phyloP scores from a whole-genome alignment of 495 filamentous ascomycete species.

The Alectoria sarmentosa region DNA sequence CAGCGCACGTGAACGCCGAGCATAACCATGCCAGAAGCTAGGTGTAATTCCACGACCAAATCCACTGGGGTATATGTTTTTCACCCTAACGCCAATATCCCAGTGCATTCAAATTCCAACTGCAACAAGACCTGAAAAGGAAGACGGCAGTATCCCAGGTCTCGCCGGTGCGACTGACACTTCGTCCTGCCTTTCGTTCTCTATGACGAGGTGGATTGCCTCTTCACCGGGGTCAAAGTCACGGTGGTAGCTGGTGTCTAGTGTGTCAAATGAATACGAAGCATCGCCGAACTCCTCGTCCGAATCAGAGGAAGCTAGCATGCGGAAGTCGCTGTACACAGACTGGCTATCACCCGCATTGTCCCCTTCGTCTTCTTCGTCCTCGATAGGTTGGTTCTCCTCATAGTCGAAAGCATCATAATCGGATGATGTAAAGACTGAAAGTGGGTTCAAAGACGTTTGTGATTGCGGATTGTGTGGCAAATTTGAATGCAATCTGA shows the following conservation, averaged over 20 bases:
- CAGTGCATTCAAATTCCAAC: constrained; percentile 1
- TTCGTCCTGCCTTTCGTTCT: constrained; percentile 21
- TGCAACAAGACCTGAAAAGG: not conserved
- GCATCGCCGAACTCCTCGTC: constrained; percentile 23
- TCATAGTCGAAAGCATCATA: constrained; percentile 45
- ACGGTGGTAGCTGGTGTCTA: constrained; percentile 16
- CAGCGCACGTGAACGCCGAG: not conserved
- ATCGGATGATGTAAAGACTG: constrained; percentile 36
- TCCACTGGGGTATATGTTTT: not conserved
- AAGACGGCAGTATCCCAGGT: not conserved
- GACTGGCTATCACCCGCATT: not conserved
- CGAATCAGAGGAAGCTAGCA: constrained; percentile 18
- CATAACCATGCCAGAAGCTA: not conserved
- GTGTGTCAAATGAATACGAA: constrained; percentile 21
- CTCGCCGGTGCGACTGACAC: constrained; percentile 18
- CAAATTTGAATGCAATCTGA: not conserved
- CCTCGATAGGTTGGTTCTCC: constrained; percentile 30
- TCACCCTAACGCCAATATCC: not conserved
- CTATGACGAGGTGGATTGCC: constrained; percentile 21
- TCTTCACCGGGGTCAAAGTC: constrained; percentile 15
- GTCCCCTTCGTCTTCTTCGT: constrained; percentile 11
- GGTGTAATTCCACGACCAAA: not conserved
- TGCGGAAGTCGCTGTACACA: constrained; percentile 28
- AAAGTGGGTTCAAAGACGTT: constrained; percentile 23
- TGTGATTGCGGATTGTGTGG: constrained; percentile 17